Base-by-base conservation (phyloP, 176 grass and related monocot genomes). In the Tuctoria greenei region DNA sequence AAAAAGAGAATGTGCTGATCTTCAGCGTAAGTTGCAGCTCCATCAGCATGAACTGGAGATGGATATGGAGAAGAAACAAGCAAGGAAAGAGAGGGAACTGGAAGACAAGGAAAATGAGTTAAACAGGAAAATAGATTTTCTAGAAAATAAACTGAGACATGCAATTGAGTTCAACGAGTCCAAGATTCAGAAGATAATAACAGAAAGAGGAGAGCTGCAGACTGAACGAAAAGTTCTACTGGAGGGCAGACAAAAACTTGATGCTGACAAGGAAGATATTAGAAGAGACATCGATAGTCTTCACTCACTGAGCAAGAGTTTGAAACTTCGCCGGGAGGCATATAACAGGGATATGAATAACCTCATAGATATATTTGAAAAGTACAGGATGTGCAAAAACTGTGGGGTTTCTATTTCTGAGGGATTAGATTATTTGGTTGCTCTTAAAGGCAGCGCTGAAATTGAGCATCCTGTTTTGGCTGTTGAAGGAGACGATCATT, bases 271-370 rank as follows among this genome's bases (percentile, higher is more conserved):
- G 84, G 66, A 21, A 56, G 95, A 98, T 73, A 91, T 95, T 83
- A 91, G 74, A 67, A 88, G 58, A 44, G 95, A 98, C 59, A 98
- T 94, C 44, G 84, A 94, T 57, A 88, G 76, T 69, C 91, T 98
- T 67, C 82, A 88, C 40, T 17, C 18, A 8, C 79, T 92, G 56
- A 94, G 89, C 85, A 86, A 79, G 27, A 87, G 76, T 70, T 70
- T 98, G 79, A 92, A 92, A 69, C 73, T 58, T 49, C 86, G 89
- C 37, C 84, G 91, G 69, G 87, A 98, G 71, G 66, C 76, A 26
- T 98, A 87, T 67, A 88, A 81, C 71, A 86, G 76, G 76, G 91
- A 98, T 54, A 92, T 41, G 83, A 76, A 77, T 0, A 67, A 43
- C 42, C 84, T 98, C 68, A 55, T 90, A 8, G 66, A 76, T 51